Evolutionary conservation across 257 asterid species (phyloP), one percentile per base, ranked within the genome.

Genomic region (Anisodus tanguticus): DNA sequence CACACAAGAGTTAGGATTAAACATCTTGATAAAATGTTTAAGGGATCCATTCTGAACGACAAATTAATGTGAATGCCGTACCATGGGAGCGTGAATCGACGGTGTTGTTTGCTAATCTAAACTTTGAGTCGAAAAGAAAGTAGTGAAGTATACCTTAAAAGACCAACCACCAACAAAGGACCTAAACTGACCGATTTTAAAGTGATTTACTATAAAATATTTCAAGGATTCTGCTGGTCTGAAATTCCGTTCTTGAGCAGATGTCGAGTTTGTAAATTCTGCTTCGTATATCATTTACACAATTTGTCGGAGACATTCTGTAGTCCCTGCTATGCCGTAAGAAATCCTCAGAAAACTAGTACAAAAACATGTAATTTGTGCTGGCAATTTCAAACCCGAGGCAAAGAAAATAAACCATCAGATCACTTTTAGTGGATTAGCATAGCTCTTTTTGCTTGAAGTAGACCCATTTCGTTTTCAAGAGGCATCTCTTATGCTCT

Each of bases 91-190:
- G 59, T 54, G 16, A 54, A 3, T 4, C 6, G 4, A 66, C 4
- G 3, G 4, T n/a, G 4, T 0, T 16, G 2, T 5, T 66, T 66
- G 9, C 72, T 31, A 5, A 66, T 10, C 17, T 26, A 26, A 64
- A 64, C 71, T 37, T 63, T 26, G 72, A 11, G 47, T 5, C 2
- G 10, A 35, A 31, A 31, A 31, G 26, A 12, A 10, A 31, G 8
- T 31, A 31, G 59, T 54, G 59, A 54, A 54, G 1, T 12, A 12
- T 2, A 64, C 15, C 45, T 66, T 2, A 66, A 66, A 66, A 66
- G 72, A 66, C 41, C 17, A 26, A 66, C n/a, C 72, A 66, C 76
- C 72, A 68, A 68, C 22, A 68, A 17, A 59, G 64, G 64, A 59
- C 26, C 64, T 6, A 68, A 68, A 68, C 3, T 68, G 77, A 37